Base-by-base conservation (phyloP, 2,329 filamentous ascomycete genomes). In the Hypoxylon sp. region DNA sequence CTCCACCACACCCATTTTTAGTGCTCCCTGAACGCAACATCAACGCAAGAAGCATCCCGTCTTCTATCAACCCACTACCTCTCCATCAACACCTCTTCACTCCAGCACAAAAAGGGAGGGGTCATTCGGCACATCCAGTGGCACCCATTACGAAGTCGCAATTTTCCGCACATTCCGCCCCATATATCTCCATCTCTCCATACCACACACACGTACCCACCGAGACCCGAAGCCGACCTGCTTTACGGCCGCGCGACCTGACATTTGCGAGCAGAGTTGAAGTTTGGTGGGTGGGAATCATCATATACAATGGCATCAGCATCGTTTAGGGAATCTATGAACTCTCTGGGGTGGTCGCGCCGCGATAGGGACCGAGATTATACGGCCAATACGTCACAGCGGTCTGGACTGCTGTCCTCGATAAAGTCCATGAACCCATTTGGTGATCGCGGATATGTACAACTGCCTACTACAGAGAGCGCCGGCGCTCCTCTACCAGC, bases 281-380 rank as follows among this genome's bases (percentile, higher is more conserved):
- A 63, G 28, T 57, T 62, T 28, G 34, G 51, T 23, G 45, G 63
- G 49, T 19, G 57, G 36, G 41, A 46, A 56, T 23, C 13, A 59
- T 25, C 28, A 49, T 58, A 59, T 65, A 80, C 67, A 69, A 97
- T 97, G 94, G 92, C 94, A 68, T 95, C 94, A 72, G 85, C 90
- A 73, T 93, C 93, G 50, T 98, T 99, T 81, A 90, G 94, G 79
- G 93, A 98, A 81, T 97, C 93, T 21, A 94, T 98, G 86, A 97
- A 93, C 85, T 96, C 93, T 65, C 82, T 98, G 76, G 96, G 96
- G 68, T 98, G 96, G 96, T 93, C 93, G 76, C 91, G 95, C 74
- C 89, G 95, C 76, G 91, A 94, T 64, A 80, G 88, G 71, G 91
- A 94, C 65, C 81, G 89, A 71, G 92, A 97, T 76, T 83, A 91